A percentile compares a stretch with the other conserved stretches of the same genome.
phyloP scores from a whole-genome alignment of 1,284 basidiomycete species.

The Vanrija humicola region DNA sequence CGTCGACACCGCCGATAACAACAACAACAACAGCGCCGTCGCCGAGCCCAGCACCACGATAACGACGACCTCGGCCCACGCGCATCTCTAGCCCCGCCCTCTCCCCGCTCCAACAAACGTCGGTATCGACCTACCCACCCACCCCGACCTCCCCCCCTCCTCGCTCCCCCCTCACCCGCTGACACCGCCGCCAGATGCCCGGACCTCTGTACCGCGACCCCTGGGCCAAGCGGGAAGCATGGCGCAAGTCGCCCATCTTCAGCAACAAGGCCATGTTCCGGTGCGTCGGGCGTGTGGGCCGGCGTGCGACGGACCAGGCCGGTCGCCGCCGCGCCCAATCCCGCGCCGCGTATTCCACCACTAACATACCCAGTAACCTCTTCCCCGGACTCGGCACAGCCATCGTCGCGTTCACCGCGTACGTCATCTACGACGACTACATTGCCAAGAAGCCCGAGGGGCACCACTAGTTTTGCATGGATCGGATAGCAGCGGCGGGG shows the following conservation, averaged over 20 bases:
- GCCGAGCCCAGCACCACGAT: too few relatives aligned
- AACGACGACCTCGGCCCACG: too few relatives aligned
- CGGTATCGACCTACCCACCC: too few relatives aligned
- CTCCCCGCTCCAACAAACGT: too few relatives aligned
- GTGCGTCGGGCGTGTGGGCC: slow-evolving; percentile 22
- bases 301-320: neutral
- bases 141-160: too few relatives aligned
- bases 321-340: neutral
- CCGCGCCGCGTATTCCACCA: neutral
- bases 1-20: too few relatives aligned
- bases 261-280: slow-evolving; percentile 73
- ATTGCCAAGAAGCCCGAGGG: slow-evolving; percentile 33
- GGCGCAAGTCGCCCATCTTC: slow-evolving; percentile 86
- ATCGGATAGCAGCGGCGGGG: slow-evolving; percentile 1
- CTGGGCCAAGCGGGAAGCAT: slow-evolving; percentile 90
- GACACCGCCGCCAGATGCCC: slow-evolving; percentile 31
- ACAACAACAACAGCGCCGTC: too few relatives aligned
- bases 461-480: slow-evolving; percentile 11
- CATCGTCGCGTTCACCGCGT: slow-evolving; percentile 81
- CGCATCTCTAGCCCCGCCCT: too few relatives aligned
- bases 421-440: slow-evolving; percentile 73
- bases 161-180: neutral
- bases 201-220: slow-evolving; percentile 78
- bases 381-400: slow-evolving; percentile 93
- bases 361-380: slow-evolving; percentile 55